Conservation (phyloP, 129 eudicot genomes). For the Ambrosia trifida region DNA sequence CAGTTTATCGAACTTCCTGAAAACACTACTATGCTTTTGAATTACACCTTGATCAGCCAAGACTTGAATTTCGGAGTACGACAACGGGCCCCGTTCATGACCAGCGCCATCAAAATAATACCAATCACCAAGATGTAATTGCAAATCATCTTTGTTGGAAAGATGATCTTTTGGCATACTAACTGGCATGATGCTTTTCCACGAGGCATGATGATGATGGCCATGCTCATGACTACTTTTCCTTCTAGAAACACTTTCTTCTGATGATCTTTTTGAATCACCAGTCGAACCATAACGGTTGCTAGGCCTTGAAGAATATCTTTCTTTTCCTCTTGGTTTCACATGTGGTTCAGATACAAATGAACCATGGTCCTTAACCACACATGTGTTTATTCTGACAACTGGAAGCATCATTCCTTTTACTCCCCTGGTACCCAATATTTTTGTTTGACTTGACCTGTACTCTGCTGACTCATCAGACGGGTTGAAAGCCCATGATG, state of each 20-base stretch:
- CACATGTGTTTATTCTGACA: slow-evolving; percentile 86
- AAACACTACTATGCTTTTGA: slow-evolving; percentile 64
- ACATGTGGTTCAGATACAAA: slow-evolving; percentile 60
- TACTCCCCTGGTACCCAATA: slow-evolving; percentile 47
- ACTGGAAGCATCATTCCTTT: slow-evolving; percentile 93
- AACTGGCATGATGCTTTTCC: slow-evolving; percentile 43
- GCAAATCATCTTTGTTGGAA: slow-evolving; percentile 61
- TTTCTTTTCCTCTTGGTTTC: slow-evolving; percentile 68
- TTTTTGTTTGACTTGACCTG: slow-evolving; percentile 51
- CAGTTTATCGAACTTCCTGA: slow-evolving; percentile 72
- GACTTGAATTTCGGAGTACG: slow-evolving; percentile 55
- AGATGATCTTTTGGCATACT: slow-evolving; percentile 66
- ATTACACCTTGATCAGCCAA: slow-evolving; percentile 83
- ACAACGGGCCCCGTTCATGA: slow-evolving; percentile 87
- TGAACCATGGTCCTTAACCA: slow-evolving; percentile 85
- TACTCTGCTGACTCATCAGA: slow-evolving; percentile 62
- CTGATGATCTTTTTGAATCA: slow-evolving; percentile 67
- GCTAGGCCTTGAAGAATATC: slow-evolving; percentile 54
- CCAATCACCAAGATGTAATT: slow-evolving; percentile 91
- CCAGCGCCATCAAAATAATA: slow-evolving; percentile 93
- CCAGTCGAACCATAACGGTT: slow-evolving; percentile 39
- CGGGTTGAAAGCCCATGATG: slow-evolving; percentile 79
- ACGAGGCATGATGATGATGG: slow-evolving; percentile 26
- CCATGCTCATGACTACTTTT: slow-evolving; percentile 51
- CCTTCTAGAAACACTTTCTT: slow-evolving; percentile 51